Base-by-base conservation (phyloP, 129 eudicot species). In the Glebionis coronaria region DNA sequence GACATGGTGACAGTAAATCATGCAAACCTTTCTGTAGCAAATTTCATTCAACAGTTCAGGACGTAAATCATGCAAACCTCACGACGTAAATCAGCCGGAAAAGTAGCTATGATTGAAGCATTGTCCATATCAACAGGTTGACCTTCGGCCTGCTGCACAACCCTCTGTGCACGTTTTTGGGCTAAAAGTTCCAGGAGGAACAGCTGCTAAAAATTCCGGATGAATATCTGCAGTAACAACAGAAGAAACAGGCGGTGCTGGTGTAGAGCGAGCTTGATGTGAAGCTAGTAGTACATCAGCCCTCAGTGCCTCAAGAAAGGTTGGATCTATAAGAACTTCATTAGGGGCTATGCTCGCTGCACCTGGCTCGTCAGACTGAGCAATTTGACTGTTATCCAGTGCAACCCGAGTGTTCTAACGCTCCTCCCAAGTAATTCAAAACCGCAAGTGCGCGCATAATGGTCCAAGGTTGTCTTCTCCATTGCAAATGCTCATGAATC, bases 81-180 rank as follows among this genome's bases (percentile, higher is more conserved):
- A n/a, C n/a, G n/a, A n/a, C n/a, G n/a, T n/a, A n/a, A n/a, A n/a
- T n/a, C n/a, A n/a, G n/a, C n/a, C n/a, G n/a, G n/a, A n/a, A n/a
- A n/a, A n/a, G n/a, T n/a, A n/a, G n/a, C n/a, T n/a, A n/a, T n/a
- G n/a, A n/a, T n/a, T n/a, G n/a, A n/a, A n/a, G n/a, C n/a, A n/a
- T n/a, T n/a, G n/a, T n/a, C n/a, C n/a, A n/a, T n/a, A n/a, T n/a
- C n/a, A n/a, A n/a, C n/a, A n/a, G n/a, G n/a, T n/a, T n/a, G n/a
- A n/a, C n/a, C n/a, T n/a, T n/a, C n/a, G n/a, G n/a, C n/a, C n/a
- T n/a, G n/a, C n/a, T n/a, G n/a, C n/a, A n/a, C n/a, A n/a, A n/a
- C n/a, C n/a, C n/a, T n/a, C n/a, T n/a, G n/a, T n/a, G n/a, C 44
- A 82, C n/a, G 57, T 16, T 52, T 23, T 16, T 52, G 57, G 20